Evolutionary conservation across 768 basidiomycete genomes (phyloP).

Genomic region (Mycena latifolia): DNA sequence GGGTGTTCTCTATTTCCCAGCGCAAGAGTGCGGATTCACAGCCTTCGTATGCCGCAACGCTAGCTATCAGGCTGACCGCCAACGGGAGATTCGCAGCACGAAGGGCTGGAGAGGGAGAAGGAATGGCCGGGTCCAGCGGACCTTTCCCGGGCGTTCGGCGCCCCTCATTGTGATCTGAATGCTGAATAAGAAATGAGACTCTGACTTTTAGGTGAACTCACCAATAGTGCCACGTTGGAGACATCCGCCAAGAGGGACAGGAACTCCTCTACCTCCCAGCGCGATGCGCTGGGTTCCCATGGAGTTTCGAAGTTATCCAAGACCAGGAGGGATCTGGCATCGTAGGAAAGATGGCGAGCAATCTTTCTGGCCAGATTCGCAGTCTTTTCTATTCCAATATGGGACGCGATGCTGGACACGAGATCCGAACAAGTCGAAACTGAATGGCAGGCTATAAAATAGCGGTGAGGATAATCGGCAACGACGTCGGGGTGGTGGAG

Average conservation of each 20-base stretch:
- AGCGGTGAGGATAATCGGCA: background rate
- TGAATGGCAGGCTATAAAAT: background rate
- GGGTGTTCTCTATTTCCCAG: background rate
- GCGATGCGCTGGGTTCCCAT: background rate
- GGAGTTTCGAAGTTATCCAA: constrained; percentile 5
- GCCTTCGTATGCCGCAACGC: background rate
- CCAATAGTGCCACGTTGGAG: background rate
- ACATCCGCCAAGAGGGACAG: background rate
- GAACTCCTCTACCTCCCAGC: background rate
- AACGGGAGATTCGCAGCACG: background rate
- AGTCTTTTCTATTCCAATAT: background rate
- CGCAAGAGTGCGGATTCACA: background rate
- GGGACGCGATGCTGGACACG: background rate
- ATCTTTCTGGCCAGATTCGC: background rate
- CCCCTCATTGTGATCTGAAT: constrained; percentile 8
- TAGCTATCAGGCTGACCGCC: background rate
- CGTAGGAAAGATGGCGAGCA: background rate
- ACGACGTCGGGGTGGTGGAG: too few relatives aligned
- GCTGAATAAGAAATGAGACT: too few relatives aligned
- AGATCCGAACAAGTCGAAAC: background rate
- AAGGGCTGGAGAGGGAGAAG: background rate
- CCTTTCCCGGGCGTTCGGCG: too few relatives aligned
- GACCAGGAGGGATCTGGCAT: background rate
- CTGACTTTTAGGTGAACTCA: background rate
- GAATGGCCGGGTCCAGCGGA: too few relatives aligned